phyloP scores from a whole-genome alignment of 2,329 filamentous ascomycete genomes.

The Fusarium domesticum region DNA sequence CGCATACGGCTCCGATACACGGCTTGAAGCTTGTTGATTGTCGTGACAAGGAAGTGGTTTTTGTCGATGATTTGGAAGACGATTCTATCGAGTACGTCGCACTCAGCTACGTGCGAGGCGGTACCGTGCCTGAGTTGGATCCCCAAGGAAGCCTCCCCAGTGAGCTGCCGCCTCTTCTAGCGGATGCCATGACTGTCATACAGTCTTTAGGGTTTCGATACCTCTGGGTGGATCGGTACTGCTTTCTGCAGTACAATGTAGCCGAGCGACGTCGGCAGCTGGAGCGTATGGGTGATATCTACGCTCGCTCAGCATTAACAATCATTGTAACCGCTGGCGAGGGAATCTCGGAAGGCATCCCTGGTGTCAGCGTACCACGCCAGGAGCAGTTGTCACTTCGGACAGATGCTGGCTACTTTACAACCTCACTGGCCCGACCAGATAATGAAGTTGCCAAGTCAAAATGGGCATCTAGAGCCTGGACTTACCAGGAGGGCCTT shows the following conservation, averaged over 20 bases:
- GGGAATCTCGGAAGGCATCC: slow-evolving; percentile 32
- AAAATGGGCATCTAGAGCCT: slow-evolving; percentile 35
- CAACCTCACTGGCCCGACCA: slow-evolving; percentile 36
- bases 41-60: slow-evolving; percentile 28
- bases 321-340: slow-evolving; percentile 37
- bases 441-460: slow-evolving; percentile 36
- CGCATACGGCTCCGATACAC: slow-evolving; percentile 17
- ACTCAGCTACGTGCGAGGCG: slow-evolving; percentile 37
- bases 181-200: slow-evolving; percentile 35
- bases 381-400: slow-evolving; percentile 36
- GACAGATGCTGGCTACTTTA: slow-evolving; percentile 34
- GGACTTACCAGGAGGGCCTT: slow-evolving; percentile 39
- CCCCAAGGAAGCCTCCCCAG: slow-evolving; percentile 23
- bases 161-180: slow-evolving; percentile 30
- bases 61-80: slow-evolving; percentile 27
- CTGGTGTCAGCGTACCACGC: slow-evolving; percentile 34
- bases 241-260: slow-evolving; percentile 30
- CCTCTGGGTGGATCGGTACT: slow-evolving; percentile 39
- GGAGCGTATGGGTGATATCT: slow-evolving; percentile 35
- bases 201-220: slow-evolving; percentile 35
- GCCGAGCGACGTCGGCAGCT: slow-evolving; percentile 30
- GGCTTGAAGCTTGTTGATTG: slow-evolving; percentile 36
- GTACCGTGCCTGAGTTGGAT: slow-evolving; percentile 17
- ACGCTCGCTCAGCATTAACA: slow-evolving; percentile 33
- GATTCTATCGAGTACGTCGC: slow-evolving; percentile 32